These are phyloP conservation scores for Magnusiomyces fungicola DNA, from an alignment of 1,139 yeast species.

Conservation along the genomic window DNA sequence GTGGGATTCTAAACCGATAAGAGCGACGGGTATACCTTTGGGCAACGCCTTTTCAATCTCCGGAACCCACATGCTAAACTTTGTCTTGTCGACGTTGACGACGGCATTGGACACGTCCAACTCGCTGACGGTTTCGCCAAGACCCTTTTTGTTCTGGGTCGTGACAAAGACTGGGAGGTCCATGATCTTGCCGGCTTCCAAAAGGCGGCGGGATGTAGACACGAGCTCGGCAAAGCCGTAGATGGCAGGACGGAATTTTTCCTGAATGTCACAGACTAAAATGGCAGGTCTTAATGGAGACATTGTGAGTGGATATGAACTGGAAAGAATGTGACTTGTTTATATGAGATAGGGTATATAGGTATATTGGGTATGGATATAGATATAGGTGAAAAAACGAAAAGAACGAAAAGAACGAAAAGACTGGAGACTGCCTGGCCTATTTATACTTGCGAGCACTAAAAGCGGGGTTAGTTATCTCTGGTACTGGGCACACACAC, in stretches of 20 bases:
- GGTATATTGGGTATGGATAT: too few species aligned
- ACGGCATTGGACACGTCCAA: constrained; percentile 19
- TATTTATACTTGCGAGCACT: too few species aligned
- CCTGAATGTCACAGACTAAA: constrained; percentile 26
- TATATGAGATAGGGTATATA: too few species aligned
- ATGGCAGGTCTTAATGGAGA: constrained; percentile 23
- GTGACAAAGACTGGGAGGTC: constrained; percentile 25
- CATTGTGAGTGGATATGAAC: neutral
- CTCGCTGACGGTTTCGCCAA: constrained; percentile 26
- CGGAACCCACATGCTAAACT: constrained; percentile 25
- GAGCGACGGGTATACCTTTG: constrained; percentile 20
- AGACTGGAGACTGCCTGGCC: too few species aligned
- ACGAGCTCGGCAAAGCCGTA: constrained; percentile 22
- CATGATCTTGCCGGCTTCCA: constrained; percentile 22
- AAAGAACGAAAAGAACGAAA: too few species aligned
- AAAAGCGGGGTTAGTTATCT: too few species aligned
- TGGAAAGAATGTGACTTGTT: neutral
- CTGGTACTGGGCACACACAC: too few species aligned
- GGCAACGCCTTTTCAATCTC: constrained; percentile 20
- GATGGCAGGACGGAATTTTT: constrained; percentile 21
- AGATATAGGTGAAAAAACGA: too few species aligned
- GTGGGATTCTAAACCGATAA: constrained; percentile 28
- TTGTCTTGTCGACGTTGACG: constrained; percentile 25
- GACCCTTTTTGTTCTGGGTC: constrained; percentile 24
- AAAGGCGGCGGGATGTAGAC: constrained; percentile 18